Conservation (phyloP, 805 yeast species). For the Candida quercuum region DNA sequence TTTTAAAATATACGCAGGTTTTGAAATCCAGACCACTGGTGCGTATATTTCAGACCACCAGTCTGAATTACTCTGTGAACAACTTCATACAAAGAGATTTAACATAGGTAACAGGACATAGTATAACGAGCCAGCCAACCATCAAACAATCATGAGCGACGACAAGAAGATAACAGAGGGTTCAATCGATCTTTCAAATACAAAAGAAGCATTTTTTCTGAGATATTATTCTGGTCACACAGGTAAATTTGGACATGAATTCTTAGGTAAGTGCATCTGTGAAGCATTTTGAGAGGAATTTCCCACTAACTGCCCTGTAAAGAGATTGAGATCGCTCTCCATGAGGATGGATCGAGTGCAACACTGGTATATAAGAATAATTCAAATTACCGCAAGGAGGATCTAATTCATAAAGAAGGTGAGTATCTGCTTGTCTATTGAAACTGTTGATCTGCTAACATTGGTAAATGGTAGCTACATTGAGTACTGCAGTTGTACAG, state of each 20-base stretch:
- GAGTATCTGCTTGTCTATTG: no score
- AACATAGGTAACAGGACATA: no score
- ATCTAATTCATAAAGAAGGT: conserved; percentile 33
- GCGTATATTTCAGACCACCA: no score
- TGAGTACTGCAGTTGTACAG: conserved; percentile 30
- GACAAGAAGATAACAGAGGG: conserved; percentile 1
- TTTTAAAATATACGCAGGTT: no score
- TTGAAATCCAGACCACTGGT: no score
- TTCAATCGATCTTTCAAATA: conserved; percentile 3
- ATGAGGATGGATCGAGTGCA: conserved; percentile 26
- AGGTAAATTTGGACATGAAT: conserved; percentile 42
- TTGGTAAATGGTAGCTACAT: no score
- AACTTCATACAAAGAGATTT: no score
- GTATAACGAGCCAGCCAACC: neutral
- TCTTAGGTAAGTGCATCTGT: conserved; percentile 24
- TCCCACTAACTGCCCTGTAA: neutral
- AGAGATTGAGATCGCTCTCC: conserved; percentile 25
- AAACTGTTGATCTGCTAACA: no score
- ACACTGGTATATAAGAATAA: conserved; percentile 37
- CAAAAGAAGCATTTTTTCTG: conserved; percentile 29
- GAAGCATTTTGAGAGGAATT: no score
- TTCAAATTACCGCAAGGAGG: conserved; percentile 39
- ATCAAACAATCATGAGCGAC: no score
- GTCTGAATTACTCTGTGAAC: no score
- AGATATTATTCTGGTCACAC: conserved; percentile 39